A percentile compares a stretch with the other conserved stretches of the same genome.
phyloP scores from a whole-genome alignment of 495 filamentous ascomycete species.

The Podospora australis region DNA sequence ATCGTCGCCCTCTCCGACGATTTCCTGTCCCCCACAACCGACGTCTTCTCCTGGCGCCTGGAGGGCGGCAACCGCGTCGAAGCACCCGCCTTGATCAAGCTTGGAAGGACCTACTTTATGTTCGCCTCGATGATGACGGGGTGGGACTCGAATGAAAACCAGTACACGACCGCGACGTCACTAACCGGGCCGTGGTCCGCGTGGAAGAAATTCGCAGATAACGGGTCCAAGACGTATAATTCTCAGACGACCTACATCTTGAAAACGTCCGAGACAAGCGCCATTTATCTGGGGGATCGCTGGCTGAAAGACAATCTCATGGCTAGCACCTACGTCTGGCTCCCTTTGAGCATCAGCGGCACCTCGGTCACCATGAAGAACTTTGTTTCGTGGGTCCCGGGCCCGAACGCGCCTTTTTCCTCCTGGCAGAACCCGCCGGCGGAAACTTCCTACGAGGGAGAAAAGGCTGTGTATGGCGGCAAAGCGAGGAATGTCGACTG shows the following conservation, averaged over 20 bases:
- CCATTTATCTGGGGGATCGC: conserved; percentile 62
- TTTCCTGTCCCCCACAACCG: conserved; percentile 32
- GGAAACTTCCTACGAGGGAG: conserved; percentile 48
- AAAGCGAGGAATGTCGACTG: conserved; percentile 36
- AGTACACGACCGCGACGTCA: conserved; percentile 34
- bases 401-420: conserved; percentile 26
- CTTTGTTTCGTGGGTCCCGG: conserved; percentile 48
- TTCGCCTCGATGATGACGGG: conserved; percentile 36
- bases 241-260: conserved; percentile 49
- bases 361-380: conserved; percentile 48
- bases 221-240: conserved; percentile 48
- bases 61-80: conserved; percentile 31
- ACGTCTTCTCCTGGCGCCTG: conserved; percentile 16
- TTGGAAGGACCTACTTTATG: conserved; percentile 32
- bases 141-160: conserved; percentile 57
- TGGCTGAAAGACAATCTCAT: conserved; percentile 55
- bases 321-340: conserved; percentile 59
- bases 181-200: conserved; percentile 45
- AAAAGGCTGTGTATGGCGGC: conserved; percentile 30
- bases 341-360: conserved; percentile 53
- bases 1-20: conserved; percentile 45
- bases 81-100: conserved; percentile 38
- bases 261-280: conserved; percentile 32
- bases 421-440: conserved; percentile 36
- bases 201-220: conserved; percentile 54